phyloP scores from a whole-genome alignment of 345 rosid genomes.

The Durio zibethinus region DNA sequence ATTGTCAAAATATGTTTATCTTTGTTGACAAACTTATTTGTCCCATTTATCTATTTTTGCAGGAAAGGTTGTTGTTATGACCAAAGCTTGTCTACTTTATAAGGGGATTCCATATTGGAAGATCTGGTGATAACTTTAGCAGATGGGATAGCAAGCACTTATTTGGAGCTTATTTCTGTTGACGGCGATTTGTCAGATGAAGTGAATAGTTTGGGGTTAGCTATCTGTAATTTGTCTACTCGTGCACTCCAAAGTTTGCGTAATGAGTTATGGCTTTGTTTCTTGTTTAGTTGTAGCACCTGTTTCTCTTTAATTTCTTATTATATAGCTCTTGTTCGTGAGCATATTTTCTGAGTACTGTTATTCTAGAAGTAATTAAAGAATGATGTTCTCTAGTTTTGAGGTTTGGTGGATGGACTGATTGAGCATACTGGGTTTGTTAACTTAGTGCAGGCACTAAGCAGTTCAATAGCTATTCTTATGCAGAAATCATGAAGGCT shows the following conservation, averaged over 20 bases:
- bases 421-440: background rate
- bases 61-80: constrained; percentile 56
- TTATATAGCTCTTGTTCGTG: background rate
- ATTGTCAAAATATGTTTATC: constrained; percentile 1
- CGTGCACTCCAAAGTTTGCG: constrained; percentile 81
- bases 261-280: constrained; percentile 58
- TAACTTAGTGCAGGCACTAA: background rate
- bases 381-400: background rate
- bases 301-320: background rate
- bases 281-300: background rate
- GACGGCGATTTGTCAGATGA: constrained; percentile 73
- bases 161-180: constrained; percentile 87
- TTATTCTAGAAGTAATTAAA: constrained; percentile 6
- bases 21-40: constrained; percentile 9
- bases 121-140: constrained; percentile 84
- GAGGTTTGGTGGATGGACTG: background rate
- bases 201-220: constrained; percentile 46
- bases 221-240: constrained; percentile 74
- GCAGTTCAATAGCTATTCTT: background rate
- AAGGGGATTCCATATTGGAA: constrained; percentile 75
- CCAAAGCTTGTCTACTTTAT: constrained; percentile 45
- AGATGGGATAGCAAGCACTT: constrained; percentile 74
- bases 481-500: background rate
- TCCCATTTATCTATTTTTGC: constrained; percentile 21
- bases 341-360: background rate